Base-by-base conservation (phyloP, 2,329 filamentous ascomycete genomes). In the Fusarium oligoseptatum region DNA sequence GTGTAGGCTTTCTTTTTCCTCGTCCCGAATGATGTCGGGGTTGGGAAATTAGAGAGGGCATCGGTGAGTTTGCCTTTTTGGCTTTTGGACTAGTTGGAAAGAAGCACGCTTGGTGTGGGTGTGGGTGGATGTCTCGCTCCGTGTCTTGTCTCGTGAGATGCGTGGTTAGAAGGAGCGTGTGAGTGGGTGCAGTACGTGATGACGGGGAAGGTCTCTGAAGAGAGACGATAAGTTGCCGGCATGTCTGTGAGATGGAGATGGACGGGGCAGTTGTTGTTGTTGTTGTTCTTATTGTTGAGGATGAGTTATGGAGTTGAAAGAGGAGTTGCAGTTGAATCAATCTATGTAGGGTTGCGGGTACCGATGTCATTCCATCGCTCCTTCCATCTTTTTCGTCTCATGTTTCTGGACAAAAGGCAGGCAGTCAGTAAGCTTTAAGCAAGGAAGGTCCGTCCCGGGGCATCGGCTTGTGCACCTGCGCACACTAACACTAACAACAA, bases 131-230 rank as follows among this genome's bases (percentile, higher is more conserved):
- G 64, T 74, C 71, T 60, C 32, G 67, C 56, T 20, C 52, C 55
- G 48, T 73, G 72, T 74, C 72, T 72, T 73, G 72, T 74, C 72
- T 72, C 68, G 68, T 74, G 72, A 72, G 72, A 72, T 75, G 72
- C 43, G 52, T 52, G 56, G 52, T 58, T 41, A 29, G 32, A 17
- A 24, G 50, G 50, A 65, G 66, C 48, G 72, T 61, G 71, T 74
- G 72, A 72, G 72, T 69, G 72, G 72, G 50, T 36, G 60, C 62
- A 64, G 43, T 70, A 56, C 43, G 37, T 63, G 61, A 70, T 70
- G 69, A 62, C n/a, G 27, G 58, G 37, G 39, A 48, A 20, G 10
- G 17, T 34, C 29, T 32, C 43, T 12, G 58, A 61, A 27, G 10
- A 36, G 29, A 32, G n/a, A 36, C 22, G 37, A 27, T 41, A 20